phyloP scores from a whole-genome alignment of 345 rosid species.

The Dimocarpus longan region DNA sequence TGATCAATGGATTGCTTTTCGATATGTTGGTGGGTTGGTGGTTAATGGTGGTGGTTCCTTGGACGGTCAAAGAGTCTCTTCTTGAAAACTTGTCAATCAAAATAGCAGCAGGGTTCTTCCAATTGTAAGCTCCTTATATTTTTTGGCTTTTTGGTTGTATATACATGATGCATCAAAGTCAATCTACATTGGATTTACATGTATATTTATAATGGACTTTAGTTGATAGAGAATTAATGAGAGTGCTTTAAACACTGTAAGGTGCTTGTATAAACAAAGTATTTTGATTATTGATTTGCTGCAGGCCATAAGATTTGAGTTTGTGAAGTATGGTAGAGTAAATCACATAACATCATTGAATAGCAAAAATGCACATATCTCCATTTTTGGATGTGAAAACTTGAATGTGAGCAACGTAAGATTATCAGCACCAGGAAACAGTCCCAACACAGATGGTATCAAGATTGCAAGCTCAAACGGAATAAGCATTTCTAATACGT shows the following conservation, averaged over 20 bases:
- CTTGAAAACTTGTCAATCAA: neutral
- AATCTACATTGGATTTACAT: too few species aligned
- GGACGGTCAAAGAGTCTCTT: neutral
- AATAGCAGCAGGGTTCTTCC: neutral
- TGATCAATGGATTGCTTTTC: neutral
- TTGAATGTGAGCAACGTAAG: conserved; percentile 9
- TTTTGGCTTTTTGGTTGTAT: neutral
- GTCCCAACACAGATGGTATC: conserved; percentile 56
- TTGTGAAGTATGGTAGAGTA: conserved; percentile 25
- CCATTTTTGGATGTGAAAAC: conserved; percentile 23
- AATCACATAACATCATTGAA: conserved; percentile 19
- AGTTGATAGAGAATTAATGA: too few species aligned
- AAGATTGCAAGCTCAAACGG: conserved; percentile 36
- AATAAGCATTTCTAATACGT: conserved; percentile 1
- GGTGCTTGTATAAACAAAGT: too few species aligned
- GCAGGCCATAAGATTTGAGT: conserved; percentile 22
- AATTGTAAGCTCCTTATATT: too few species aligned
- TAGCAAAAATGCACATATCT: conserved; percentile 29
- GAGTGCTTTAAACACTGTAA: too few species aligned
- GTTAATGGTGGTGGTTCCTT: neutral
- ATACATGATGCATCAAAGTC: too few species aligned
- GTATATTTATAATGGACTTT: too few species aligned
- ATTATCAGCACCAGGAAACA: conserved; percentile 35
- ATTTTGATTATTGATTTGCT: neutral
- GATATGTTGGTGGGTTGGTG: neutral